These are phyloP conservation scores for Kazachstania taianensis DNA, from an alignment of 805 yeast species.

Conservation along the genomic window DNA sequence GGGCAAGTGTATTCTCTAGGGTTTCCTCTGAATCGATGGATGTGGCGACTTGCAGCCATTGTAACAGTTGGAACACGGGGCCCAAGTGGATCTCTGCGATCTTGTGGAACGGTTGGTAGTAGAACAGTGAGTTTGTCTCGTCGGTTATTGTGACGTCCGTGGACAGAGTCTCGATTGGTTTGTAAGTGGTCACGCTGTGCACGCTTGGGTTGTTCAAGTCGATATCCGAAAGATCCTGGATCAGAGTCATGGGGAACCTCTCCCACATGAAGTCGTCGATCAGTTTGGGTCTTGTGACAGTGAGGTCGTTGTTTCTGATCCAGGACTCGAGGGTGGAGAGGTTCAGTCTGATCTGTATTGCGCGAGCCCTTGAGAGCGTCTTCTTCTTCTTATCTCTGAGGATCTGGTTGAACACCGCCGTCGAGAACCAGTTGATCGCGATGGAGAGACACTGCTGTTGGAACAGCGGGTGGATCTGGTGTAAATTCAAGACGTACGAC, in stretches of 20 bases:
- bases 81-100: conserved; percentile 58
- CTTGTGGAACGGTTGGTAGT: conserved; percentile 52
- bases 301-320: conserved; percentile 46
- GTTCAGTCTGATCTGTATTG: conserved; percentile 83
- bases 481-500: conserved; percentile 72
- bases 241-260: conserved; percentile 30
- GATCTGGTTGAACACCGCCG: conserved; percentile 62
- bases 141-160: conserved; percentile 12
- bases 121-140: conserved; percentile 40
- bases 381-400: conserved; percentile 46
- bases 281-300: conserved; percentile 26
- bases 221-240: conserved; percentile 25
- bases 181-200: conserved; percentile 21
- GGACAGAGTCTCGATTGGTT: conserved; percentile 12
- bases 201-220: conserved; percentile 16
- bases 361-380: conserved; percentile 69
- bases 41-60: conserved; percentile 84
- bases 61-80: conserved; percentile 70
- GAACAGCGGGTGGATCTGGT: conserved; percentile 68
- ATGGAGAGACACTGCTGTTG: conserved; percentile 69
- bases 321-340: conserved; percentile 86
- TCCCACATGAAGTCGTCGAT: conserved; percentile 32
- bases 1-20: conserved; percentile 42
- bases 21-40: conserved; percentile 57
- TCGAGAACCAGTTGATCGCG: conserved; percentile 68